Evolutionary conservation across 2,329 filamentous ascomycete genomes (phyloP).

Genomic region (Scytalidium lignicola): DNA sequence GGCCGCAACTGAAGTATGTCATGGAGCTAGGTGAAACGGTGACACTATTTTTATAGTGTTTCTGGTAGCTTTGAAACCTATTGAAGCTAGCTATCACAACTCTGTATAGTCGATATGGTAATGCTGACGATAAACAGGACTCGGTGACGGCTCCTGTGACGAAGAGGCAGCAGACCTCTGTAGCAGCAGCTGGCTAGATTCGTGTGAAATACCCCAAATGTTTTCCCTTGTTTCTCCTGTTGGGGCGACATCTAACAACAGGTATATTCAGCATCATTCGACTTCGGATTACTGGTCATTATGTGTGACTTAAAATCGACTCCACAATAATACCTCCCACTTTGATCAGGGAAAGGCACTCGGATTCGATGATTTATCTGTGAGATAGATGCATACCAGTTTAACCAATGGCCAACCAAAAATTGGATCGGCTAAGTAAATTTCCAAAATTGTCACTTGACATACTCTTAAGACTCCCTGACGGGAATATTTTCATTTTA

Average conservation of each 20-base stretch:
- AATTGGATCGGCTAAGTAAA: not conserved
- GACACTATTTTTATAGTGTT: constrained; percentile 2
- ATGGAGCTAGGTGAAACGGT: constrained; percentile 1
- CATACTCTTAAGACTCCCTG: not conserved
- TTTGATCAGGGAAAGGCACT: not conserved
- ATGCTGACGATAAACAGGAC: constrained; percentile 24
- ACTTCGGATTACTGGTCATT: not conserved
- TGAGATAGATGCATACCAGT: too few species aligned
- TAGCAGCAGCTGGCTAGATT: constrained; percentile 23
- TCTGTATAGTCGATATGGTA: not conserved
- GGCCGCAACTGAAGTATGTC: constrained; percentile 25
- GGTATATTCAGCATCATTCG: constrained; percentile 4
- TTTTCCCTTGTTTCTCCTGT: constrained; percentile 15
- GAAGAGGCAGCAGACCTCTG: constrained; percentile 28
- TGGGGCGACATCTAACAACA: constrained; percentile 26
- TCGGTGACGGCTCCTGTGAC: constrained; percentile 14
- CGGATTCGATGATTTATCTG: too few species aligned
- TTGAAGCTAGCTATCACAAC: not conserved
- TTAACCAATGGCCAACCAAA: not conserved
- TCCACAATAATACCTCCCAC: not conserved
- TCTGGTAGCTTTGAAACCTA: not conserved
- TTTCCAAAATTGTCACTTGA: not conserved
- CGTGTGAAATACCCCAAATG: constrained; percentile 20
- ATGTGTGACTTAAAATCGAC: not conserved
- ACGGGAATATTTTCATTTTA: not conserved